These are phyloP conservation scores for Eruca vesicaria DNA, from an alignment of 441 rosid genomes.

Conservation along the genomic window DNA sequence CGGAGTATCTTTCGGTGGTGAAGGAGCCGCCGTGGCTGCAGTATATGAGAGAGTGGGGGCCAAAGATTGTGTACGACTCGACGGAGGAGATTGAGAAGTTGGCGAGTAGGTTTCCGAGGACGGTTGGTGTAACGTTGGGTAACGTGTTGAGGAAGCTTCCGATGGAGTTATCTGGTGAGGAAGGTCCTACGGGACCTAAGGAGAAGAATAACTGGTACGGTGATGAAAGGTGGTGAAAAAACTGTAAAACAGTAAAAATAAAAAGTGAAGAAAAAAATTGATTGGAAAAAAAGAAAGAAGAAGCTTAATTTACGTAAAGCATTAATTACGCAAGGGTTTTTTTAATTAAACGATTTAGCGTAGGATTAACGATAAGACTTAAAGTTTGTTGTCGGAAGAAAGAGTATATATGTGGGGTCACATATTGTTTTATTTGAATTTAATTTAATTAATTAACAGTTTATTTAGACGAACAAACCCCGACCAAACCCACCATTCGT, in stretches of 20 bases:
- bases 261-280: not conserved
- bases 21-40: conserved; percentile 67
- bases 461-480: conserved; percentile 30
- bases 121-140: conserved; percentile 36
- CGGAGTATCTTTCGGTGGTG: conserved; percentile 49
- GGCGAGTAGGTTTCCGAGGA: conserved; percentile 47
- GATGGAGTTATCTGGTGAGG: conserved; percentile 66
- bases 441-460: not conserved
- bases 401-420: conserved; percentile 19
- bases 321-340: conserved; percentile 5
- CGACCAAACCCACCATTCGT: conserved; percentile 27
- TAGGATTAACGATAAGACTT: conserved; percentile 22
- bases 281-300: not conserved
- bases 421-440: not conserved
- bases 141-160: conserved; percentile 54
- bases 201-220: conserved; percentile 89
- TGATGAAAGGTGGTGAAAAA: conserved; percentile 65
- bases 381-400: conserved; percentile 22
- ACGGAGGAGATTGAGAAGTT: conserved; percentile 56
- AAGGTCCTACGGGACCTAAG: conserved; percentile 92
- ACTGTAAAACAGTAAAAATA: not conserved
- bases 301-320: not conserved
- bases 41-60: conserved; percentile 91
- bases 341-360: conserved; percentile 17
- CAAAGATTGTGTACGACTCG: conserved; percentile 56